Evolutionary conservation across 2,329 filamentous ascomycete genomes (phyloP), one percentile per base, ranked within the genome.

Genomic region (Stachybotrys chlorohalonatus): DNA sequence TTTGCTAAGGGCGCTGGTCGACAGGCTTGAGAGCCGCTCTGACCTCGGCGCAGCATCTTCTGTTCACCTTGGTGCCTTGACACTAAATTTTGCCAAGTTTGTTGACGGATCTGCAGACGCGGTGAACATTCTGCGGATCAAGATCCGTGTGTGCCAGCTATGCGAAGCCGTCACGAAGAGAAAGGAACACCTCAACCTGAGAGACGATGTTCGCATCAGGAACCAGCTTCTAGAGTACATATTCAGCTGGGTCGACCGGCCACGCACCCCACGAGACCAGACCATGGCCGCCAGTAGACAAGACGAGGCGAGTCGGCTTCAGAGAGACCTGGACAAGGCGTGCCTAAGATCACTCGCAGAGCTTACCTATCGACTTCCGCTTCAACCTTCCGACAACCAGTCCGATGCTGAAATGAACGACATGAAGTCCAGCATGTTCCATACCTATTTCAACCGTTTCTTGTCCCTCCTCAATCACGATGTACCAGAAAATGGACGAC

Each of bases 391-490:
- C 1, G 84, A 87, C 53, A 81, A 80, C 6, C 82, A 85, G 59
- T 83, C 77, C 11, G 85, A 88, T 67, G 83, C 81, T 1, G 81
- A 83, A 49, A 83, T 81, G 53, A 86, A 83, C 59, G 85, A 87
- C 66, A 75, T 85, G 53, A 87, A 87, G 64, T 85, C 82, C 1
- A 81, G 87, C 62, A 84, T 87, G 79, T 88, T 88, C 62, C 83
- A 86, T 57, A 83, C 80, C 7, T 88, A 88, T 65, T 87, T 88
- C 69, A 87, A 85, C 58, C 76, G 83, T 7, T 87, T 88, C 62
- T 71, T 88, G 17, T 85, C 83, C 0, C 70, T 88, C 5, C 72
- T 88, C 31, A 85, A 85, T 57, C 74, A 81, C 52, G 82, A 86
- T 54, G 68, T 75, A 0, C 62, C 70, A 7, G 80, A 84, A 46